These are phyloP conservation scores for Phytophthora gonapodyides DNA, from an alignment of 352 stramenopile genomes.

Conservation along the genomic window DNA sequence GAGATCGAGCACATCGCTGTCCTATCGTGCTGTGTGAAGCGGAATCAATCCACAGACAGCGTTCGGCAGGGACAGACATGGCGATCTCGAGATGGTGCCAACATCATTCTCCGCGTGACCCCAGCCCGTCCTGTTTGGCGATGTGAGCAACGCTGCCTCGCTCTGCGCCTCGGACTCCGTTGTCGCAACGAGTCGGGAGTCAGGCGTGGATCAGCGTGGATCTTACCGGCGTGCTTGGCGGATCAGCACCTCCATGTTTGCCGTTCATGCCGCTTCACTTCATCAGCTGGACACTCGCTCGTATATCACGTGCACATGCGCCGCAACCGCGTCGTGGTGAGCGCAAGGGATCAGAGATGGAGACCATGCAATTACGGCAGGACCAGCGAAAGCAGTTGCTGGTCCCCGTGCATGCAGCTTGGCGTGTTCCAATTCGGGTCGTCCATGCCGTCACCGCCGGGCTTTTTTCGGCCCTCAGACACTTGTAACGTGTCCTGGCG, in stretches of 20 bases:
- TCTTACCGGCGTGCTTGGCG: too few relatives aligned
- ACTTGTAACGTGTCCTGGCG: conserved; percentile 1
- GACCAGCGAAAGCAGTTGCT: neutral
- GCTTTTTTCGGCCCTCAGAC: conserved; percentile 21
- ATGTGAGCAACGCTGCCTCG: conserved; percentile 11
- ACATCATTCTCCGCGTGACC: conserved; percentile 21
- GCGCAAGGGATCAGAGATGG: too few relatives aligned
- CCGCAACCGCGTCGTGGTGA: too few relatives aligned
- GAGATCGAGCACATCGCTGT: neutral
- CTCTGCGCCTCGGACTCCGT: conserved; percentile 1
- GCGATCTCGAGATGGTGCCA: conserved; percentile 17
- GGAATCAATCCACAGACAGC: conserved; percentile 1
- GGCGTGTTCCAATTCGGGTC: too few relatives aligned
- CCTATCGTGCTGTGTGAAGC: conserved; percentile 5
- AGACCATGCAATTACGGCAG: too few relatives aligned
- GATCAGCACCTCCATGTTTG: too few relatives aligned
- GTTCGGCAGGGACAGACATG: conserved; percentile 20
- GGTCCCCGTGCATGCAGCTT: too few relatives aligned
- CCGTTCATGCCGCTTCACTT: neutral
- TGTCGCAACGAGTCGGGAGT: conserved; percentile 18
- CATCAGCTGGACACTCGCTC: conserved; percentile 3
- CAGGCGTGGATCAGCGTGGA: too few relatives aligned
- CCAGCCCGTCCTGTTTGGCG: conserved; percentile 4
- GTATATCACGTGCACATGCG: too few relatives aligned
- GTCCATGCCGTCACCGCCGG: neutral